phyloP scores from a whole-genome alignment of 1,284 basidiomycete genomes.

The Kwoniella shivajii region DNA sequence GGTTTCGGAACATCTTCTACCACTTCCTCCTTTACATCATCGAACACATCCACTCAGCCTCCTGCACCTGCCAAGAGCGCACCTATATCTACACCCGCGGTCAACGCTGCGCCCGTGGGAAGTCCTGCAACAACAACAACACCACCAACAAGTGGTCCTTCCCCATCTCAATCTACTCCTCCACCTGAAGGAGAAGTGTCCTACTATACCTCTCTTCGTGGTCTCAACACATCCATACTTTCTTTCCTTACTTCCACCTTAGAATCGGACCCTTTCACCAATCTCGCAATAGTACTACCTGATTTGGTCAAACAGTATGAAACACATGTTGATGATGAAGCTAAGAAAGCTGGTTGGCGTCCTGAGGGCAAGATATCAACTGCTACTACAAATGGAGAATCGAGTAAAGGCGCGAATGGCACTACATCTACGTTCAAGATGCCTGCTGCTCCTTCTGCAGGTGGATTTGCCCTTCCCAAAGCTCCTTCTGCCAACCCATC shows the following conservation, averaged over 20 bases:
- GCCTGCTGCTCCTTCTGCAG: conserved; percentile 17
- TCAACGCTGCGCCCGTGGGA: background rate
- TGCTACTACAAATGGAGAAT: conserved; percentile 12
- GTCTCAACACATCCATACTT: conserved; percentile 74
- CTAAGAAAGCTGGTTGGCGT: conserved; percentile 55
- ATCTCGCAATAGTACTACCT: conserved; percentile 59
- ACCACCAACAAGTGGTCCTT: conserved; percentile 30
- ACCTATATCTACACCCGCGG: conserved; percentile 9
- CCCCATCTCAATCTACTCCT: conserved; percentile 25
- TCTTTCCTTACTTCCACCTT: conserved; percentile 65
- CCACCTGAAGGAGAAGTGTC: conserved; percentile 53
- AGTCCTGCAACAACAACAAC: background rate
- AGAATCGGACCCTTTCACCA: conserved; percentile 73
- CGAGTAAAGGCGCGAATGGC: conserved; percentile 31
- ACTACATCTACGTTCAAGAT: conserved; percentile 6
- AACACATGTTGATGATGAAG: conserved; percentile 61
- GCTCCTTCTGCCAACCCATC: conserved; percentile 11
- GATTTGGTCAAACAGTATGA: conserved; percentile 67
- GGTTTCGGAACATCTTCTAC: conserved; percentile 7
- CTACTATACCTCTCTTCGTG: conserved; percentile 75
- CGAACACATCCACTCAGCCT: conserved; percentile 15
- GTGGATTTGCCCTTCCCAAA: conserved; percentile 17
- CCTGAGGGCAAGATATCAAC: conserved; percentile 20
- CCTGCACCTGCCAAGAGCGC: conserved; percentile 9
- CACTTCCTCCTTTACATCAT: background rate